Evolutionary conservation across 1,139 yeast species (phyloP).

Genomic region (Magnusiomyces magnusii): DNA sequence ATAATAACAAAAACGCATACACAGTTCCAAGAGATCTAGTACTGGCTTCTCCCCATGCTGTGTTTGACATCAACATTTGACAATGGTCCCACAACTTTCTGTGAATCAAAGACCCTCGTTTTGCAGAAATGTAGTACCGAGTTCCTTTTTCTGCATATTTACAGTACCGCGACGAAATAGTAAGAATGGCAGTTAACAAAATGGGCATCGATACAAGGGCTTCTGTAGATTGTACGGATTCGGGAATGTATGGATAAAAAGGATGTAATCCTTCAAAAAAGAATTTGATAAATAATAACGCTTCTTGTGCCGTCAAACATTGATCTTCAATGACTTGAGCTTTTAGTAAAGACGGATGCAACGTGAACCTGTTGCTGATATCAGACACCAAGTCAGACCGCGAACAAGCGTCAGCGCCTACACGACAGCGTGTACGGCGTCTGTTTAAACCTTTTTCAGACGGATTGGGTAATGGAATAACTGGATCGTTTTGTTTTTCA

Average conservation of each 20-base stretch:
- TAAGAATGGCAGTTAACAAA: conserved; percentile 66
- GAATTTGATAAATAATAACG: conserved; percentile 50
- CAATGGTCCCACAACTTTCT: conserved; percentile 78
- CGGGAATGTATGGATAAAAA: conserved; percentile 79
- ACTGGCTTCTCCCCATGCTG: conserved; percentile 93
- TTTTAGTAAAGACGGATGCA: conserved; percentile 38
- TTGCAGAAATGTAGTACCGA: conserved; percentile 12
- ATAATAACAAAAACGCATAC: conserved; percentile 73
- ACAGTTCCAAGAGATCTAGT: conserved; percentile 83
- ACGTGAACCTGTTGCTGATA: conserved; percentile 4
- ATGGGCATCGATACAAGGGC: conserved; percentile 73
- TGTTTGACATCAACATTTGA: conserved; percentile 71
- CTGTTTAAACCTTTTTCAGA: background rate
- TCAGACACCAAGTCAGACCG: background rate
- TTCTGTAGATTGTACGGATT: conserved; percentile 57
- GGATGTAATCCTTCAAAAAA: conserved; percentile 82
- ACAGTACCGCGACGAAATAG: conserved; percentile 66
- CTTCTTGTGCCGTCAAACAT: conserved; percentile 61
- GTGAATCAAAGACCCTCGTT: conserved; percentile 37
- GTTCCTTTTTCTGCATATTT: conserved; percentile 18
- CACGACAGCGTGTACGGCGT: conserved; percentile 2
- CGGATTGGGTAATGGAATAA: background rate
- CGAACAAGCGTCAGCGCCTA: background rate
- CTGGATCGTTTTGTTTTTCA: background rate
- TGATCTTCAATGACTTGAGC: conserved; percentile 64